These are phyloP conservation scores for Candida broadrunensis DNA, from an alignment of 805 yeast genomes.

Conservation along the genomic window DNA sequence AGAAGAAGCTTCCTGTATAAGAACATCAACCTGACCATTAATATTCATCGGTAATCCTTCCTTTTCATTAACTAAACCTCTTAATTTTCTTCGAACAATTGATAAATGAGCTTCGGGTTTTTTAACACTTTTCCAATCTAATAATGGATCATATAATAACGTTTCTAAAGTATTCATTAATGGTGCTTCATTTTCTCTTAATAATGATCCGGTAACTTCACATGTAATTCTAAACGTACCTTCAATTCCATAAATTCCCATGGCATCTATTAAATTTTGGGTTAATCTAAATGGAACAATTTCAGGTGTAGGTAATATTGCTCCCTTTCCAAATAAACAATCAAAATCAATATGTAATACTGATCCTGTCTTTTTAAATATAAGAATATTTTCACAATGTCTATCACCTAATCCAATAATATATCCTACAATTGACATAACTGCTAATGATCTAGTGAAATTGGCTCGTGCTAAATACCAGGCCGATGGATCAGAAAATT, in stretches of 20 bases:
- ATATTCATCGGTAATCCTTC: slow-evolving; percentile 88
- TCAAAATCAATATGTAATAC: slow-evolving; percentile 95
- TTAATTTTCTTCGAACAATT: slow-evolving; percentile 71
- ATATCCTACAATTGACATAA: slow-evolving; percentile 96
- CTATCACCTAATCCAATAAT: slow-evolving; percentile 94
- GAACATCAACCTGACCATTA: slow-evolving; percentile 86
- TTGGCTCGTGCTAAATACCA: slow-evolving; percentile 82
- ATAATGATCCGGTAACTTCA: slow-evolving; percentile 73
- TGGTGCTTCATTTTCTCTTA: slow-evolving; percentile 77
- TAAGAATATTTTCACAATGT: slow-evolving; percentile 86
- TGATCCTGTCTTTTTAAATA: slow-evolving; percentile 71
- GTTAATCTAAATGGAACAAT: slow-evolving; percentile 92
- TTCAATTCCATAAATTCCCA: slow-evolving; percentile 86
- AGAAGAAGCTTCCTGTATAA: slow-evolving; percentile 79
- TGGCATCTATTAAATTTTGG: slow-evolving; percentile 85
- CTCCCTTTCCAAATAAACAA: slow-evolving; percentile 87
- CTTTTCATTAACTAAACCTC: slow-evolving; percentile 74
- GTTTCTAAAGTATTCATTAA: slow-evolving; percentile 90
- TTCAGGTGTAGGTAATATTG: slow-evolving; percentile 77
- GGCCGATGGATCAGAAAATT: slow-evolving; percentile 81
- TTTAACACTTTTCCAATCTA: slow-evolving; percentile 61
- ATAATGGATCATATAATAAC: slow-evolving; percentile 86
- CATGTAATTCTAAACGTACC: slow-evolving; percentile 85
- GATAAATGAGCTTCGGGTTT: slow-evolving; percentile 68
- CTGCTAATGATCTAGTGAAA: slow-evolving; percentile 81